A percentile compares a stretch with the other conserved stretches of the same genome.
Evolutionary conservation across 305 asterid species (phyloP).

Genomic region (Fraxinus angustifolia): DNA sequence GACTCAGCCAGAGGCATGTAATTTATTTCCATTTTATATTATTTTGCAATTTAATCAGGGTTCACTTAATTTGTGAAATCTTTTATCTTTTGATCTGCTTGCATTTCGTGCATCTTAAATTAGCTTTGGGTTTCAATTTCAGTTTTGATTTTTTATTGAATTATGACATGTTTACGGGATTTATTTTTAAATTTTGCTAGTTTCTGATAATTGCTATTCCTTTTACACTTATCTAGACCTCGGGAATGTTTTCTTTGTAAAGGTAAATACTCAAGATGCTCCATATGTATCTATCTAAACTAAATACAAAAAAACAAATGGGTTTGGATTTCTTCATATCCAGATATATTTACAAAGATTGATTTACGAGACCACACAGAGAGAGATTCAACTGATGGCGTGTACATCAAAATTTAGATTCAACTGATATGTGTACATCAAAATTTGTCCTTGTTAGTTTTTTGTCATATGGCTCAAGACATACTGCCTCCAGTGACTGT

Average conservation of each 20-base stretch:
- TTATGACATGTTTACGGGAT: constrained; percentile 6
- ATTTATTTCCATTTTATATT: constrained; percentile 12
- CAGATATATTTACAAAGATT: constrained; percentile 1
- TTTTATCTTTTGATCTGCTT: constrained; percentile 1
- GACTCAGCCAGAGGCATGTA: constrained; percentile 53
- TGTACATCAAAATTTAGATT: constrained; percentile 1
- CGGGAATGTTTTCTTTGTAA: not conserved
- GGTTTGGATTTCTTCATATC: constrained; percentile 1
- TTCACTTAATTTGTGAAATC: constrained; percentile 17
- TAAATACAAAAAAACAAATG: constrained; percentile 13
- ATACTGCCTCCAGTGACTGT: not conserved
- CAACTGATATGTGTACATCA: constrained; percentile 13
- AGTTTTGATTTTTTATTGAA: constrained; percentile 3
- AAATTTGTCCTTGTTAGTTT: not conserved
- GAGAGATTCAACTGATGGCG: constrained; percentile 16
- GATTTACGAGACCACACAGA: not conserved
- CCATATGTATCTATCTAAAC: constrained; percentile 7
- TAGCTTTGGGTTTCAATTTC: constrained; percentile 8
- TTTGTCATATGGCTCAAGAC: not conserved
- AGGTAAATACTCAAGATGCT: not conserved
- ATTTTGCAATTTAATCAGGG: constrained; percentile 30
- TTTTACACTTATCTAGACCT: not conserved
- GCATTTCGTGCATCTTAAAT: constrained; percentile 4
- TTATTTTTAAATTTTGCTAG: constrained; percentile 16
- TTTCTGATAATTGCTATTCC: not conserved